Conservation (phyloP, 768 basidiomycete species). For the Lentinula sp. region DNA sequence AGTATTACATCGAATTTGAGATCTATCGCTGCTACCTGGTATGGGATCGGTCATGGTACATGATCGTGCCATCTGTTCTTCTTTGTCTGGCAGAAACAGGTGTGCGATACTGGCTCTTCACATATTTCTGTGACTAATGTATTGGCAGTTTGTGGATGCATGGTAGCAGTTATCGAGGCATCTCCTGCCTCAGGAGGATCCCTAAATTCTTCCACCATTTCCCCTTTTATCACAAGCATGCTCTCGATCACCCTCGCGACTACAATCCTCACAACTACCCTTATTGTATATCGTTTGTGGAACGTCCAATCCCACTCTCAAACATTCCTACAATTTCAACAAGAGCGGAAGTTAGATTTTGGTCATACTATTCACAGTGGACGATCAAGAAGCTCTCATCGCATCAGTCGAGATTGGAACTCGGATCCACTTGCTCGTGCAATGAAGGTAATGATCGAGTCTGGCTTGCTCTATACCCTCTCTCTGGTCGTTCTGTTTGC, state of each 20-base stretch:
- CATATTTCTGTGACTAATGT: not conserved
- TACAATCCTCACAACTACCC: slow-evolving; percentile 29
- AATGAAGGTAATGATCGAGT: slow-evolving; percentile 29
- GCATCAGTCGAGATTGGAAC: not conserved
- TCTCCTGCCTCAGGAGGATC: slow-evolving; percentile 15
- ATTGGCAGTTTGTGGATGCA: slow-evolving; percentile 23
- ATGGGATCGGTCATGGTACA: slow-evolving; percentile 22
- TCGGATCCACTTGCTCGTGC: slow-evolving; percentile 19
- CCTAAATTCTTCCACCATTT: slow-evolving; percentile 21
- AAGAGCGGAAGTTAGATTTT: slow-evolving; percentile 6
- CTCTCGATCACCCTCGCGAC: slow-evolving; percentile 28
- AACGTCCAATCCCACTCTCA: slow-evolving; percentile 20
- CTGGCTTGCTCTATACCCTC: slow-evolving; percentile 31
- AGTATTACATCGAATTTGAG: slow-evolving; percentile 11
- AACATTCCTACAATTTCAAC: slow-evolving; percentile 9
- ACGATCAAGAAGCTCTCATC: not conserved
- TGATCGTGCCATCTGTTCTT: slow-evolving; percentile 22
- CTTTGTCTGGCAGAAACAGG: slow-evolving; percentile 33
- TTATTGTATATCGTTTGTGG: slow-evolving; percentile 34
- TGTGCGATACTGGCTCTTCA: slow-evolving; percentile 7
- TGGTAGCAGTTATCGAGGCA: slow-evolving; percentile 27
- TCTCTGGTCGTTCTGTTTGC: slow-evolving; percentile 28
- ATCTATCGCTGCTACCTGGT: slow-evolving; percentile 34
- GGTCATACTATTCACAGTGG: not conserved
- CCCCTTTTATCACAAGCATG: slow-evolving; percentile 32